phyloP scores from a whole-genome alignment of 148 eudicot species.

The Rhododendron ovatum region DNA sequence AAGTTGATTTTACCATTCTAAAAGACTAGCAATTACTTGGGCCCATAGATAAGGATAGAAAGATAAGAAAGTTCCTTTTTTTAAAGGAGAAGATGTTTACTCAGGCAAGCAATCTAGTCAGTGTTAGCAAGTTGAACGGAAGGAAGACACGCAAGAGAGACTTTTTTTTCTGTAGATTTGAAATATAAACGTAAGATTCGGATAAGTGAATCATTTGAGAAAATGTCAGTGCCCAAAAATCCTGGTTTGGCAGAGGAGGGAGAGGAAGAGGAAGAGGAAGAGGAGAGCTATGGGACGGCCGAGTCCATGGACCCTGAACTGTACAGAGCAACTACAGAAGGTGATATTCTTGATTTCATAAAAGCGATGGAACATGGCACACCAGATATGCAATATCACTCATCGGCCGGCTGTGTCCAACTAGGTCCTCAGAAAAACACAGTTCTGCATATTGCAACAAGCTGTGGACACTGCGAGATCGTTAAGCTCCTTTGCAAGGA shows the following conservation, averaged over 20 bases:
- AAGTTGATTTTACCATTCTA: neutral
- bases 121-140: neutral
- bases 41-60: neutral
- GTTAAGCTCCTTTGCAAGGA: conserved; percentile 18
- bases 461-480: conserved; percentile 13
- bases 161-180: neutral
- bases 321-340: conserved; percentile 20
- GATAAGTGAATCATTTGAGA: neutral
- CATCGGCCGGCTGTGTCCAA: conserved; percentile 17
- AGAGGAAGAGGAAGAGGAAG: neutral
- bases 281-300: conserved; percentile 17
- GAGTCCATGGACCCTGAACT: conserved; percentile 22
- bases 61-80: too few species aligned
- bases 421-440: conserved; percentile 25
- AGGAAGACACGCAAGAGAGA: neutral
- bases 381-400: neutral
- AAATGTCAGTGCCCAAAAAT: conserved; percentile 14
- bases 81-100: neutral
- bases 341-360: conserved; percentile 20
- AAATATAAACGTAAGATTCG: neutral
- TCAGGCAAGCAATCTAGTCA: neutral
- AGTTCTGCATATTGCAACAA: conserved; percentile 24
- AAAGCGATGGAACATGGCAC: conserved; percentile 11
- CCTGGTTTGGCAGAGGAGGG: conserved; percentile 8
- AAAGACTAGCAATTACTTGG: neutral